phyloP scores from a whole-genome alignment of 345 rosid genomes.

The Geranium brycei region DNA sequence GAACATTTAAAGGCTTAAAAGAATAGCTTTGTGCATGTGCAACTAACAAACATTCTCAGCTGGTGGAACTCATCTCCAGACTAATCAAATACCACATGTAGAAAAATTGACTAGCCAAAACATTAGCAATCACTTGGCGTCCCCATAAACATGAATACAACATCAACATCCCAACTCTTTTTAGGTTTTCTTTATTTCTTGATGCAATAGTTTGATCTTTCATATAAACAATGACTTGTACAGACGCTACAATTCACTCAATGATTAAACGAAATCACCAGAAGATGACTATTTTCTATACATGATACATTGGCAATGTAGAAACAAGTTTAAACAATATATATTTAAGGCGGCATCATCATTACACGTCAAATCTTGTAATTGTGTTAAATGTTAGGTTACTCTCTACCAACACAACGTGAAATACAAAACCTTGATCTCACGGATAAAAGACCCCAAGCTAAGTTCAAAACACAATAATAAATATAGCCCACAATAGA shows the following conservation, averaged over 20 bases:
- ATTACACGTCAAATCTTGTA: neutral
- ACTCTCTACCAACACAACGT: neutral
- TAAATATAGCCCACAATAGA: neutral
- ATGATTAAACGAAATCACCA: too few relatives aligned
- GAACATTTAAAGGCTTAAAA: neutral
- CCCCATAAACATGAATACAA: too few relatives aligned
- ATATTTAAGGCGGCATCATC: neutral
- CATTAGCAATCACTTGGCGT: neutral
- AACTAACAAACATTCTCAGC: neutral
- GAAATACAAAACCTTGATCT: neutral
- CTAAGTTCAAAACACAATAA: too few relatives aligned
- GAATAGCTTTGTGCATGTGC: neutral
- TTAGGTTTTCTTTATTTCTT: too few relatives aligned
- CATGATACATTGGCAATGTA: too few relatives aligned
- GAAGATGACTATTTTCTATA: too few relatives aligned
- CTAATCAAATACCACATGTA: neutral
- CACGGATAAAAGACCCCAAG: neutral
- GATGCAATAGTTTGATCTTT: too few relatives aligned
- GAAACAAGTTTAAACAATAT: neutral
- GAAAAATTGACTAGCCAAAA: too few relatives aligned
- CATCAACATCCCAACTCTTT: too few relatives aligned
- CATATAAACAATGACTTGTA: too few relatives aligned
- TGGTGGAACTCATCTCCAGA: neutral
- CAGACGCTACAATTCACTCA: too few relatives aligned
- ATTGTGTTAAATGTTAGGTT: neutral